Evolutionary conservation across 2,329 filamentous ascomycete species (phyloP).

Genomic region (Conoideocrella luteorostrata): DNA sequence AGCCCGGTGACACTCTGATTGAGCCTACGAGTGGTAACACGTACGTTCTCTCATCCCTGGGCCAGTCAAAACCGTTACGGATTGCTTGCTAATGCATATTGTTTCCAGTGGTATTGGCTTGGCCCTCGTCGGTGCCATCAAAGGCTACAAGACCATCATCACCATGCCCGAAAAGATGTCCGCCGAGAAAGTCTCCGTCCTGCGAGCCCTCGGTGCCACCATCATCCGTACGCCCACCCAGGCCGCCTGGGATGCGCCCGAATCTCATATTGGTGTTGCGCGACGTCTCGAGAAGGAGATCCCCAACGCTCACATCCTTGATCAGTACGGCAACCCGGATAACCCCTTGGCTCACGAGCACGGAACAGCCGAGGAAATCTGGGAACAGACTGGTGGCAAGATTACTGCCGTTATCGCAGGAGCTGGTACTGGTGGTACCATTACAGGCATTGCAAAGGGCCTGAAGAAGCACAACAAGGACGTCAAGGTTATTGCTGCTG

Average conservation of each 20-base stretch:
- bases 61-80: background rate
- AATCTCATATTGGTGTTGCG: constrained; percentile 95
- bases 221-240: constrained; percentile 97
- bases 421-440: constrained; percentile 91
- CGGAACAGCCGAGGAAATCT: constrained; percentile 94
- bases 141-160: constrained; percentile 98
- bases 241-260: constrained; percentile 87
- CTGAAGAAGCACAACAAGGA: constrained; percentile 79
- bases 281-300: constrained; percentile 87
- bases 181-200: constrained; percentile 91
- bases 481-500: constrained; percentile 85
- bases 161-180: constrained; percentile 99
- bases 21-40: constrained; percentile 98
- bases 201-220: constrained; percentile 88
- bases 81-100: constrained; percentile 10
- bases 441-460: constrained; percentile 80
- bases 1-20: constrained; percentile 93
- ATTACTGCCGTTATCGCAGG: constrained; percentile 82
- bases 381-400: constrained; percentile 79
- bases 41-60: constrained; percentile 25
- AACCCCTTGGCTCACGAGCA: constrained; percentile 92
- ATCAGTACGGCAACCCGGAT: constrained; percentile 88
- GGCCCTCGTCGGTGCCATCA: constrained; percentile 88
- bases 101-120: constrained; percentile 70
- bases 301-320: constrained; percentile 92